Evolutionary conservation across 2,329 filamentous ascomycete genomes (phyloP).

Genomic region (Mycosphaerella arachidis): DNA sequence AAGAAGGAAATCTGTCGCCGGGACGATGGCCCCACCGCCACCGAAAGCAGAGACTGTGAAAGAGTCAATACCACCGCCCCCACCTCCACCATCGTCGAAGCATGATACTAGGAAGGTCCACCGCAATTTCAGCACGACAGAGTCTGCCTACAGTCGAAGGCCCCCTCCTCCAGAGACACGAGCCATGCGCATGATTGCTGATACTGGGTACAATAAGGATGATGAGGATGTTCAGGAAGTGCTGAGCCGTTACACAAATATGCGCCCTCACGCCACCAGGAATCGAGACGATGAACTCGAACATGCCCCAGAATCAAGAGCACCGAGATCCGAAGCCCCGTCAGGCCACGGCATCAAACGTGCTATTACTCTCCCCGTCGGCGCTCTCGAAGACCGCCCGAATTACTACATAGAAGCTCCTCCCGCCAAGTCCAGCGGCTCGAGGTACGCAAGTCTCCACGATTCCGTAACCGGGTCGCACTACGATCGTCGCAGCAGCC

Average conservation of each 20-base stretch:
- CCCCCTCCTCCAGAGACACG: conserved; percentile 21
- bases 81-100: conserved; percentile 13
- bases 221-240: conserved; percentile 25
- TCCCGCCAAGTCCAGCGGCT: conserved; percentile 15
- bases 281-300: conserved; percentile 26
- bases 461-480: neutral
- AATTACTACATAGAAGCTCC: conserved; percentile 20
- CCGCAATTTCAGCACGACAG: conserved; percentile 29
- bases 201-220: conserved; percentile 24
- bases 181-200: conserved; percentile 38
- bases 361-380: conserved; percentile 18
- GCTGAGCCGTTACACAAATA: conserved; percentile 22
- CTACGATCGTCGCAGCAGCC: conserved; percentile 10
- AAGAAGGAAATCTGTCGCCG: conserved; percentile 13
- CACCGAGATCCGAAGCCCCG: conserved; percentile 2
- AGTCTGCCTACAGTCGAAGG: conserved; percentile 26
- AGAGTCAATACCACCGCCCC: conserved; percentile 3
- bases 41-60: conserved; percentile 10
- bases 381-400: conserved; percentile 6
- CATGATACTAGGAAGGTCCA: conserved; percentile 15
- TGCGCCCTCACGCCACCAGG: conserved; percentile 20
- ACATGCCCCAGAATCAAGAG: conserved; percentile 17
- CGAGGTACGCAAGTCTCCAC: conserved; percentile 10
- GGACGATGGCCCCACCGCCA: conserved; percentile 9
- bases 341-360: conserved; percentile 17